Evolutionary conservation across 805 yeast genomes (phyloP), one percentile per base, ranked within the genome.

Genomic region (Yarrowia alimentaria): DNA sequence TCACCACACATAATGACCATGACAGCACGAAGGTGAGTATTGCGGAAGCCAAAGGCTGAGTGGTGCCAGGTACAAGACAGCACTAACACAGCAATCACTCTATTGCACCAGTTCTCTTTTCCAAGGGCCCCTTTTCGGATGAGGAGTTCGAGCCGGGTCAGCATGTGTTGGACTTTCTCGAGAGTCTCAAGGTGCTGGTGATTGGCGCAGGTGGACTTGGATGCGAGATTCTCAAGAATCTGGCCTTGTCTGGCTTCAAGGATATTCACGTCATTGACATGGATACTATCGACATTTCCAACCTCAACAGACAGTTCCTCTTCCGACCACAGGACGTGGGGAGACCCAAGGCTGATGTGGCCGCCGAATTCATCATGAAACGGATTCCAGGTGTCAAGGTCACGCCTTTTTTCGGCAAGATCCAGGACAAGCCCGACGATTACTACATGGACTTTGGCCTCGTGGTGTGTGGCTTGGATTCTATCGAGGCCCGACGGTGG

Each of bases 401-500:
- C 9, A 71, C 72, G 1, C 79, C 95, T 1, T 77, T 79, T 64
- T 80, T 73, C 58, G 77, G 82, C 8, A 78, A 74, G 58, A 79
- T 91, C 54, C 84, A 81, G 56, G 81, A 81, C 54, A 76, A 81
- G 58, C 74, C 77, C 28, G 69, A 69, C 13, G 77, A 72, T 0
- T 93, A 80, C 60, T 86, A 87, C 64, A 63, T 68, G 56, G 78
- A 77, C 56, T 91, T 90, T 62, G 74, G 78, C 7, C 71, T 87
- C 32, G 79, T 93, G 0, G 74, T 91, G 1, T 86, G 96, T 54
- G 98, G 98, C 0, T 70, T 91, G 42, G 99, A 91, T 64, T 80
- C 85, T 45, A 82, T 93, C 5, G 91, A 83, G 60, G 96, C 98
- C 0, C 72, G 99, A 28, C 68, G 97, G 42, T 90, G 95, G 91